These are phyloP conservation scores for Trametes punicea DNA, from an alignment of 768 basidiomycete genomes.

Conservation along the genomic window DNA sequence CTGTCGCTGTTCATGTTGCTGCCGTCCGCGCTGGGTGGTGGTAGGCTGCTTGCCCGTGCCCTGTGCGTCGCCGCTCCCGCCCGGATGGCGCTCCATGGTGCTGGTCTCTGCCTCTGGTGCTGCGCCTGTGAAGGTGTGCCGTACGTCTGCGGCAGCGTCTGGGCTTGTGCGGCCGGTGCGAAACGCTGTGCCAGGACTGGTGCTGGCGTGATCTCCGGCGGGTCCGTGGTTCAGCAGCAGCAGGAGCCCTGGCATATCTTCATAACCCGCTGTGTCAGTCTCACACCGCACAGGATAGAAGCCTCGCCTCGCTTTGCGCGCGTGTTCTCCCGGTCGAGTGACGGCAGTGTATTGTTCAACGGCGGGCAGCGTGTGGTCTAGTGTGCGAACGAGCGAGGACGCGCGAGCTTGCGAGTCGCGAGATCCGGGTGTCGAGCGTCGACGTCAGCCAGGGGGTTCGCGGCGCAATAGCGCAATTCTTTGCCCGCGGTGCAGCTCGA, in stretches of 20 bases:
- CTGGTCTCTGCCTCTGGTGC: not conserved
- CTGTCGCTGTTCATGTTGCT: not conserved
- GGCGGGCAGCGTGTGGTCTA: not conserved
- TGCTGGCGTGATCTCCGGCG: not conserved
- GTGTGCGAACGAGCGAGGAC: not conserved
- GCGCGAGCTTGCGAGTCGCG: slow-evolving; percentile 2
- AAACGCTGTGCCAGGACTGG: not conserved
- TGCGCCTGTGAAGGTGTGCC: not conserved
- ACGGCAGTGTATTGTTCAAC: not conserved
- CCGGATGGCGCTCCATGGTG: not conserved
- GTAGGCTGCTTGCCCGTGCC: slow-evolving; percentile 5
- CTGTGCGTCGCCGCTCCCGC: not conserved
- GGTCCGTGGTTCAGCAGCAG: slow-evolving; percentile 4
- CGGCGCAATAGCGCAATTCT: slow-evolving; percentile 11
- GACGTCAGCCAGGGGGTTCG: slow-evolving; percentile 13
- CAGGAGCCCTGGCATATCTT: slow-evolving; percentile 8
- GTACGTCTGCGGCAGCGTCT: not conserved
- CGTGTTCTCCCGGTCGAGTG: not conserved
- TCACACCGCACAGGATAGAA: slow-evolving; percentile 4
- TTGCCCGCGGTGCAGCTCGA: not conserved
- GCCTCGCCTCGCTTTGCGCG: slow-evolving; percentile 9
- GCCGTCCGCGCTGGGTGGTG: not conserved
- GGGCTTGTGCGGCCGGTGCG: not conserved
- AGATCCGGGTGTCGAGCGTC: slow-evolving; percentile 16
- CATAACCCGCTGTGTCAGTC: not conserved